Conservation (phyloP, 2,329 filamentous ascomycete species). For the Claviceps pazoutovae region DNA sequence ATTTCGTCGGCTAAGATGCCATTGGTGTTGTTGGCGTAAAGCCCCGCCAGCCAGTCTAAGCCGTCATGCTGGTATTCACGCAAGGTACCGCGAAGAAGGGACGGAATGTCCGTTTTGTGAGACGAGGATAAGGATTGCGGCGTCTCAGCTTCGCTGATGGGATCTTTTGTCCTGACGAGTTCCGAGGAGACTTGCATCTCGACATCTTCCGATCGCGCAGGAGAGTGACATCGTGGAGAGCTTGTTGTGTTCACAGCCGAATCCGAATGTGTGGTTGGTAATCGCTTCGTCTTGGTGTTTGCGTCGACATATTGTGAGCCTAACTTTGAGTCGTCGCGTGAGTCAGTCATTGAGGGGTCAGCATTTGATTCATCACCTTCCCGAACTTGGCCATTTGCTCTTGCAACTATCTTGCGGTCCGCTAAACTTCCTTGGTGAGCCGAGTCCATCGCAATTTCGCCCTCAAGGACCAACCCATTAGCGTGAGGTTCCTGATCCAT, state of each 20-base stretch:
- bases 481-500: background rate
- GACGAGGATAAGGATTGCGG: conserved; percentile 14
- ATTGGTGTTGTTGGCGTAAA: conserved; percentile 87
- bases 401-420: too few species aligned
- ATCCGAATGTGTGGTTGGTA: conserved; percentile 28
- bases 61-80: conserved; percentile 95
- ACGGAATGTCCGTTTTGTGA: conserved; percentile 60
- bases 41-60: conserved; percentile 88
- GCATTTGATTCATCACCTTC: background rate
- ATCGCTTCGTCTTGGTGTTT: conserved; percentile 14
- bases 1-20: conserved; percentile 97
- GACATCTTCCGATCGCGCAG: conserved; percentile 34
- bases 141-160: conserved; percentile 20
- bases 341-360: conserved; percentile 1
- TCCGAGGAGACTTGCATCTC: conserved; percentile 28
- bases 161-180: conserved; percentile 17
- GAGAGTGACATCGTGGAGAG: conserved; percentile 32
- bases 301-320: background rate
- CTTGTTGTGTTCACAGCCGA: conserved; percentile 28
- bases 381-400: background rate
- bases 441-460: background rate
- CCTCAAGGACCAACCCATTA: background rate
- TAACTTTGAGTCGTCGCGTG: background rate
- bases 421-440: background rate
- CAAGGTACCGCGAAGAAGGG: conserved; percentile 72